A percentile compares a stretch with the other conserved stretches of the same genome.
phyloP scores from a whole-genome alignment of 1,139 yeast genomes.

The Saccharomyces hybrid region DNA sequence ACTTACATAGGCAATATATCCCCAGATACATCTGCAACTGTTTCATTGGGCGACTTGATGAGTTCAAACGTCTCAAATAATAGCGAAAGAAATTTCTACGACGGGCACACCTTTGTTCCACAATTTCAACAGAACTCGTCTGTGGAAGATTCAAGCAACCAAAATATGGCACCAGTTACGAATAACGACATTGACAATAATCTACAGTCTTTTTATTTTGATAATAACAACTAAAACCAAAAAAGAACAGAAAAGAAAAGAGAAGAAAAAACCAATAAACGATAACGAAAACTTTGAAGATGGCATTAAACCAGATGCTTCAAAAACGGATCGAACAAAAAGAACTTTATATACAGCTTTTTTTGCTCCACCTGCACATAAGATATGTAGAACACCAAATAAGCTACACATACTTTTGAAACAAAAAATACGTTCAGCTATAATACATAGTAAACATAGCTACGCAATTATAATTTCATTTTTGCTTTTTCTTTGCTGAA shows the following conservation, averaged over 20 bases:
- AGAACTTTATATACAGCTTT: background rate
- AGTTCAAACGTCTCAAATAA: conserved; percentile 1
- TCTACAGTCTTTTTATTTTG: conserved; percentile 6
- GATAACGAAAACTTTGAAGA: background rate
- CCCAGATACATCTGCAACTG: conserved; percentile 8
- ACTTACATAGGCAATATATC: conserved; percentile 5
- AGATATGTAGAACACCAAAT: background rate
- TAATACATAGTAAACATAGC: background rate
- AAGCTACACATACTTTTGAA: background rate
- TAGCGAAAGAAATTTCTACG: background rate
- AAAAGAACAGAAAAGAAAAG: background rate
- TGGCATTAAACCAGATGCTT: background rate
- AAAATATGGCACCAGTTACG: conserved; percentile 1
- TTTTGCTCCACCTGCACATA: background rate
- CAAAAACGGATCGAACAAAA: background rate
- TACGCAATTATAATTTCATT: background rate
- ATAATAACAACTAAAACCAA: conserved; percentile 3
- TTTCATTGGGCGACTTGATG: conserved; percentile 7
- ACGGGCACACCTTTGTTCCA: background rate
- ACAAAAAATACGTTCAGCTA: background rate
- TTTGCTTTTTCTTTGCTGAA: background rate
- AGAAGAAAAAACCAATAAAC: background rate
- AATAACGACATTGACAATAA: conserved; percentile 9
- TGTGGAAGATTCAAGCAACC: background rate
- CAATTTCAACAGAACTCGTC: background rate